Evolutionary conservation across 805 yeast genomes (phyloP).

Genomic region (Yamadazyma nakazawae): DNA sequence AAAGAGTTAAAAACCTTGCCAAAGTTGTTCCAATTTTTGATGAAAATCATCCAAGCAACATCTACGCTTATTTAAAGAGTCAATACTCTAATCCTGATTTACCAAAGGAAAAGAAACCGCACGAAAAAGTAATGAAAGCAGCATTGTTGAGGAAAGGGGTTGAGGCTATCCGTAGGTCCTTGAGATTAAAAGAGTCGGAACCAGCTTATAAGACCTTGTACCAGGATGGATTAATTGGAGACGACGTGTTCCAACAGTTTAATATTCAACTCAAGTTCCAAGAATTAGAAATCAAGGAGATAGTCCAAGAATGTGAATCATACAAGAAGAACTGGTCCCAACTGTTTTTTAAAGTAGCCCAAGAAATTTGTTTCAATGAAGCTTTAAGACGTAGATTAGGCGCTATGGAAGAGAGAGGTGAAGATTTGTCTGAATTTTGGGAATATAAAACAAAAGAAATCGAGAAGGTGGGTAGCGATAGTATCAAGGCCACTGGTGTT

Average conservation of each 20-base stretch:
- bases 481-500: constrained; percentile 1
- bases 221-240: constrained; percentile 89
- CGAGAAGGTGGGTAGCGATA: constrained; percentile 3
- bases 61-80: constrained; percentile 58
- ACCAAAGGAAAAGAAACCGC: constrained; percentile 50
- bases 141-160: constrained; percentile 63
- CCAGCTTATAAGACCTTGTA: constrained; percentile 67
- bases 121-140: constrained; percentile 70
- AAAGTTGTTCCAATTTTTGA: constrained; percentile 71
- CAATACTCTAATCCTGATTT: constrained; percentile 38
- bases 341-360: constrained; percentile 70
- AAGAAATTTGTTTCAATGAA: constrained; percentile 89
- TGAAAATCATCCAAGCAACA: constrained; percentile 60
- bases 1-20: constrained; percentile 50
- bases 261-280: constrained; percentile 73
- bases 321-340: constrained; percentile 80
- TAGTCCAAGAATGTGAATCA: constrained; percentile 70
- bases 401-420: constrained; percentile 41
- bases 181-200: constrained; percentile 77
- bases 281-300: constrained; percentile 75
- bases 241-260: constrained; percentile 78
- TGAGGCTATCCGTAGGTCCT: constrained; percentile 79
- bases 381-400: constrained; percentile 76
- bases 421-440: constrained; percentile 35
- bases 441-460: constrained; percentile 15